Evolutionary conservation across 805 yeast genomes (phyloP).

Genomic region (Gaillardinia entomophila): DNA sequence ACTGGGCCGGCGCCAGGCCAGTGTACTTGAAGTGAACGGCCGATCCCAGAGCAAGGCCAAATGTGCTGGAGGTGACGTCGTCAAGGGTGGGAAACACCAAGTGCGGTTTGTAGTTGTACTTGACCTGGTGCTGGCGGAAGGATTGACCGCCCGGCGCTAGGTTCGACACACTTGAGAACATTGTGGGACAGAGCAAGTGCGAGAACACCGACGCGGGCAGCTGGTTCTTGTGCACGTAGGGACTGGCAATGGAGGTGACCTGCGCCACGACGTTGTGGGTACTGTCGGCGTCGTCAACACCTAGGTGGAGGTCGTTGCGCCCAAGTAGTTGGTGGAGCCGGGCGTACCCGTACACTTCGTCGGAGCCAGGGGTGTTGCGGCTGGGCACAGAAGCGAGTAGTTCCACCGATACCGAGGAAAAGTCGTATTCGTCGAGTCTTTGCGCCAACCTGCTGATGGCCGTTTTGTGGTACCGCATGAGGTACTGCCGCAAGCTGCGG

Average conservation of each 20-base stretch:
- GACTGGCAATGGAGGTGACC: constrained; percentile 45
- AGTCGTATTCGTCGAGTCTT: constrained; percentile 33
- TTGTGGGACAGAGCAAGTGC: constrained; percentile 43
- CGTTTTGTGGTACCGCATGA: constrained; percentile 34
- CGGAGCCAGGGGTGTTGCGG: constrained; percentile 13
- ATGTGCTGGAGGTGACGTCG: constrained; percentile 32
- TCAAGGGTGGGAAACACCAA: constrained; percentile 41
- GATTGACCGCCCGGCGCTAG: constrained; percentile 19
- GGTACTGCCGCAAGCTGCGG: constrained; percentile 37
- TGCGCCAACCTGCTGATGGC: constrained; percentile 20
- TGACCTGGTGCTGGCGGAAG: constrained; percentile 14
- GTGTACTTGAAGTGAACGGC: constrained; percentile 44
- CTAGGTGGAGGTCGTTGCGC: constrained; percentile 22
- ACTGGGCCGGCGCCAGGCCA: constrained; percentile 10
- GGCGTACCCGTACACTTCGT: constrained; percentile 43
- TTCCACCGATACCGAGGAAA: constrained; percentile 43
- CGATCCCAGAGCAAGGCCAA: constrained; percentile 45
- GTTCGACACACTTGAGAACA: constrained; percentile 24
- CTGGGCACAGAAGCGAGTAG: constrained; percentile 56
- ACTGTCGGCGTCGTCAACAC: constrained; percentile 5
- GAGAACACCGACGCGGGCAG: constrained; percentile 37
- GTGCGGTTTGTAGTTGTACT: constrained; percentile 23
- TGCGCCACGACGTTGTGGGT: constrained; percentile 36
- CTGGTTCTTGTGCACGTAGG: constrained; percentile 21
- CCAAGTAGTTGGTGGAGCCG: constrained; percentile 37